Evolutionary conservation across 116 monocot genomes (phyloP).

Genomic region (Trichopus zeylanicus): DNA sequence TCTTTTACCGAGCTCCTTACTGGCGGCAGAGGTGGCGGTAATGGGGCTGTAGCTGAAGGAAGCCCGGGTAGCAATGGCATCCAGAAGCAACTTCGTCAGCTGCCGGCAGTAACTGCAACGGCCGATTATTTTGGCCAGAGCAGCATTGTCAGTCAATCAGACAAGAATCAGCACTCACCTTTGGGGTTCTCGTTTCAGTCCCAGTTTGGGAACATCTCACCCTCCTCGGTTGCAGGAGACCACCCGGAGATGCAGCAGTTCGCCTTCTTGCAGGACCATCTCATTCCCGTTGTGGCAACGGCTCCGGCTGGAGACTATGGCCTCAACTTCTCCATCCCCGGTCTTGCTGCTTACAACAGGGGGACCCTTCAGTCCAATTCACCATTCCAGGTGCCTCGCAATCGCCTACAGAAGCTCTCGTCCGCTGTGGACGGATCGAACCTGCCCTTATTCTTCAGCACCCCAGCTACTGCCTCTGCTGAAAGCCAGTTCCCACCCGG

Average conservation of each 20-base stretch:
- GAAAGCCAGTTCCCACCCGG: conserved; percentile 44
- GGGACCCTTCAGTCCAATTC: conserved; percentile 99
- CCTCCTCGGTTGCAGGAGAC: conserved; percentile 21
- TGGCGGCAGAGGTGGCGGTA: conserved; percentile 13
- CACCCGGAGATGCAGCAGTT: conserved; percentile 61
- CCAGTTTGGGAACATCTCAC: conserved; percentile 33
- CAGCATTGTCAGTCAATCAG: conserved; percentile 23
- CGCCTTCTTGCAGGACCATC: conserved; percentile 61
- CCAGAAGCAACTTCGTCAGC: conserved; percentile 20
- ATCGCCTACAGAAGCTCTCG: conserved; percentile 53
- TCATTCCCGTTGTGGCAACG: conserved; percentile 36
- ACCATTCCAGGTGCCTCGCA: conserved; percentile 28
- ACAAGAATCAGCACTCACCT: conserved; percentile 23
- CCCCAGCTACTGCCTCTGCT: conserved; percentile 23
- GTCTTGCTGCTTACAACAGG: too few species aligned
- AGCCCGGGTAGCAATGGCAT: conserved; percentile 10
- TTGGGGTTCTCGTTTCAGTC: conserved; percentile 28
- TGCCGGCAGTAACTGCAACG: conserved; percentile 26
- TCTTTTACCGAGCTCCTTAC: conserved; percentile 93
- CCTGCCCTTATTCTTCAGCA: conserved; percentile 60
- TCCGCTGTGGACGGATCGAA: conserved; percentile 53
- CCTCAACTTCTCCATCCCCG: conserved; percentile 79
- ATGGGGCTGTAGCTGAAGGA: conserved; percentile 7
- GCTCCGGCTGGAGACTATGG: conserved; percentile 33
- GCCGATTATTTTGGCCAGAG: conserved; percentile 61